Percentiles rank a stretch among this genome's conserved stretches.
phyloP scores from a whole-genome alignment of 2,329 filamentous ascomycete genomes.

The Chaetothyriales sp. region DNA sequence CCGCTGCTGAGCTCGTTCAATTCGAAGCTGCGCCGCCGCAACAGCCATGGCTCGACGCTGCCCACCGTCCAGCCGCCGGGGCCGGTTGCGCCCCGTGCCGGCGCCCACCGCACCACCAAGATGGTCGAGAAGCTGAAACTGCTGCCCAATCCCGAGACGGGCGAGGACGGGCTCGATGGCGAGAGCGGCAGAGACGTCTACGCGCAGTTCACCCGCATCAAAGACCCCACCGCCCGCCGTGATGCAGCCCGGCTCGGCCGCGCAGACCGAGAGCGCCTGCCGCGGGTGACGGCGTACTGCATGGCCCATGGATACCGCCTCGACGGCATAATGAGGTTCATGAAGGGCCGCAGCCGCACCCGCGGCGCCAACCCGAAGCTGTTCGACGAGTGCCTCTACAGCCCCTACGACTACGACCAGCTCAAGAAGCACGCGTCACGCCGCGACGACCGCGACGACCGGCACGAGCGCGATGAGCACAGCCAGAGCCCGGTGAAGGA shows the following conservation, averaged over 20 bases:
- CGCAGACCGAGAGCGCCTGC: slow-evolving; percentile 73
- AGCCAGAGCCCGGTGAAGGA: slow-evolving; percentile 15
- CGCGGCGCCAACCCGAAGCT: slow-evolving; percentile 75
- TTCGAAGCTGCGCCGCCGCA: slow-evolving; percentile 71
- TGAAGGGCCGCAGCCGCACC: slow-evolving; percentile 69
- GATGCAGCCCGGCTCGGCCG: slow-evolving; percentile 89
- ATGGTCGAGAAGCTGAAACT: slow-evolving; percentile 95
- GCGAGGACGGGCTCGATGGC: slow-evolving; percentile 56
- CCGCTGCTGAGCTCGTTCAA: slow-evolving; percentile 69
- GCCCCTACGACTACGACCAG: slow-evolving; percentile 69
- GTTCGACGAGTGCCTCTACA: slow-evolving; percentile 96
- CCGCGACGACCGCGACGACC: slow-evolving; percentile 16
- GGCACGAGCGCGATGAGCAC: slow-evolving; percentile 1
- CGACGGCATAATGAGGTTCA: slow-evolving; percentile 75
- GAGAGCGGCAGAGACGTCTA: slow-evolving; percentile 93
- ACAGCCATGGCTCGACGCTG: slow-evolving; percentile 58
- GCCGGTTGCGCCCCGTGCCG: slow-evolving; percentile 55
- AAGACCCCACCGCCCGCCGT: slow-evolving; percentile 81
- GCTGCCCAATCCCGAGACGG: slow-evolving; percentile 78
- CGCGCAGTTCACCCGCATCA: slow-evolving; percentile 93
- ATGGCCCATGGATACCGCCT: slow-evolving; percentile 85
- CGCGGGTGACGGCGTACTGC: slow-evolving; percentile 90
- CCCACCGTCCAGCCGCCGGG: slow-evolving; percentile 30
- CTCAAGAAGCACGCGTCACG: slow-evolving; percentile 27
- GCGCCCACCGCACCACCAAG: slow-evolving; percentile 87